Evolutionary conservation across 106 monocot genomes (phyloP), one percentile per base, ranked within the genome.

Genomic region (Alisma plantagoaquatica): DNA sequence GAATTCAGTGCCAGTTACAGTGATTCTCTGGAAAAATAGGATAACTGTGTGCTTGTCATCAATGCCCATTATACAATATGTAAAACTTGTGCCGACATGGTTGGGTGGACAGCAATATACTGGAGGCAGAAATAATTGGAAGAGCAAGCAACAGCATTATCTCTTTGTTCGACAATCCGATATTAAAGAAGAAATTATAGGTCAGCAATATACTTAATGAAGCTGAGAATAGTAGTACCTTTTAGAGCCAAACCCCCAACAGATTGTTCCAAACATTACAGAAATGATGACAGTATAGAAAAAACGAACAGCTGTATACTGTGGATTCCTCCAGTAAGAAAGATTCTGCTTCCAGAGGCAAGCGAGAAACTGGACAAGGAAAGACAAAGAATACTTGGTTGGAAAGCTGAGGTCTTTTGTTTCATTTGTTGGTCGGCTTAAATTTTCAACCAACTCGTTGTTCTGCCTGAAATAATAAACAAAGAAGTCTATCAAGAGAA

Each of bases 321-420:
- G 90, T 55, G 98, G 98, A 51, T 99, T 99, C 65, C 98, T 90
- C 98, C 90, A 90, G 66, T 99, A 99, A 11, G 98, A 99, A 16
- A 86, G 71, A 72, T 86, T 85, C 63, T 90, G 90, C 70, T 99
- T 99, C 98, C 98, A 99, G 10, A 99, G 78, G 59, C 98, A 82
- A 38, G 98, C 72, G 49, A 60, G 54, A 73, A 79, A 90, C 49
- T 99, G 98, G 33, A 51, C 33, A 60, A 82, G 31, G 61, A 77
- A 82, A 46, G 90, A 61, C 63, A 62, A 76, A 14, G 85, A 74
- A 51, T 99, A 99, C 66, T 99, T 82, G 48, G 90, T 86, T 18
- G 86, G 77, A 65, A 99, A 99, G 29, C 56, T 82, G 41, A 99
- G 65, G 25, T 99, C 98, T 60, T 99, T 80, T 28, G 79, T 46